Evolutionary conservation across 148 eudicot genomes (phyloP), one percentile per base, ranked within the genome.

Genomic region (Rhododendron vialii): DNA sequence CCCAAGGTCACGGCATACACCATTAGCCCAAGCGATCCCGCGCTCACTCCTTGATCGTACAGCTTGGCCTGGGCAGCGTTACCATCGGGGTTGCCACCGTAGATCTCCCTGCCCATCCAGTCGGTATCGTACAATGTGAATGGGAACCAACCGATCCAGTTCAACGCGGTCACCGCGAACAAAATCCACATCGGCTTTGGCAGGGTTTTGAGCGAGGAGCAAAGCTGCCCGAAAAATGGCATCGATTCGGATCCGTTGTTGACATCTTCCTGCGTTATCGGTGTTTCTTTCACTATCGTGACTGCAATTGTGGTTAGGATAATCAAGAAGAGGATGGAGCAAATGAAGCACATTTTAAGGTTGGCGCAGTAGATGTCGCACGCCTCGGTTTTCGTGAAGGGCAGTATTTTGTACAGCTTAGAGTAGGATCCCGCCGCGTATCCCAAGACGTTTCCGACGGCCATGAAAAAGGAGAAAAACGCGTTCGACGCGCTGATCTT

Each of bases 291-390:
- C 7, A 92, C 98, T 0, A 84, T 15, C 12, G 87, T 10, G 11
- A 92, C 75, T 3, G 99, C 93, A 6, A 92, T 4, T 4, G 71
- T 38, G 9, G 92, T 93, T 0, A 95, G 59, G 3, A 26, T 80
- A 0, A 92, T 15, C 1, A 95, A 83, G 14, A 96, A 88, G 5
- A 86, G 76, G 18, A 95, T 92, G 41, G 95, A 89, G 20, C 93
- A 88, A 28, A 95, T 67, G 63, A 94, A 96, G 78, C 99, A 96
- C 55, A 89, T 89, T 73, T 96, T 95, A 7, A 96, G 92, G 77
- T 96, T 96, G 11, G 99, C 99, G 82, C 99, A 96, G 75, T 96
- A 96, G 0, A 85, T 13, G 61, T 96, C 97, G 50, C 99, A 96
- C 0, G 96, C 96, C 0, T 35, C 1, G 2, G 99, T 96, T 43